Percentiles rank a stretch among this genome's conserved stretches.
Evolutionary conservation across 2,329 filamentous ascomycete genomes (phyloP).

Genomic region (Amphichorda felina): DNA sequence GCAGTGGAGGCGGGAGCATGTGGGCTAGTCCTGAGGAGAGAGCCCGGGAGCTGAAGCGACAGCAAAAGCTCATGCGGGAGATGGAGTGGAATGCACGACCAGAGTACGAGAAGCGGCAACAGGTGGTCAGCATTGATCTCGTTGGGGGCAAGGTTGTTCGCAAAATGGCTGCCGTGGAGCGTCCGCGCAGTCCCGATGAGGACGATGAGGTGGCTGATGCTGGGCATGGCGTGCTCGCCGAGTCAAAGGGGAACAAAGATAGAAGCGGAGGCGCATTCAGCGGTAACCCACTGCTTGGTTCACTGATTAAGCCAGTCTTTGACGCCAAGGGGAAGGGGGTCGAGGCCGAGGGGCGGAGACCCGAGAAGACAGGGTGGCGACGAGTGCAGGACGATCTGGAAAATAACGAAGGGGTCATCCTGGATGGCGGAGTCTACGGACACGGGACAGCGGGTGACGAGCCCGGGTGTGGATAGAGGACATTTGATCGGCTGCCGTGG

Average conservation of each 20-base stretch:
- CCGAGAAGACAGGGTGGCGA: conserved; percentile 37
- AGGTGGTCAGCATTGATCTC: conserved; percentile 78
- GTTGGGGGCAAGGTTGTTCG: conserved; percentile 65
- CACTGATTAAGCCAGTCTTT: conserved; percentile 52
- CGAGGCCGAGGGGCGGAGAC: conserved; percentile 22
- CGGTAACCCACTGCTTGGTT: conserved; percentile 54
- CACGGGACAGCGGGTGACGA: conserved; percentile 15
- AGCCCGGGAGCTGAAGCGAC: conserved; percentile 70
- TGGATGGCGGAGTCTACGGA: conserved; percentile 43
- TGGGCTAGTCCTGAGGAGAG: conserved; percentile 80
- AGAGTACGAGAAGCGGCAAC: conserved; percentile 78
- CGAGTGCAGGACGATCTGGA: conserved; percentile 48
- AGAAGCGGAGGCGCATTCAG: conserved; percentile 45
- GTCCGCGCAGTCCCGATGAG: conserved; percentile 39
- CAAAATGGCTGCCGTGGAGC: conserved; percentile 53
- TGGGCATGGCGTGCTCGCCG: conserved; percentile 12
- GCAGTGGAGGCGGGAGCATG: conserved; percentile 37
- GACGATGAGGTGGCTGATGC: conserved; percentile 17
- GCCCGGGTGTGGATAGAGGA: conserved; percentile 22
- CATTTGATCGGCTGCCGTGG: too few species aligned
- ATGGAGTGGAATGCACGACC: conserved; percentile 78
- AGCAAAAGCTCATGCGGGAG: conserved; percentile 73
- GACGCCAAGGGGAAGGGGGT: conserved; percentile 39
- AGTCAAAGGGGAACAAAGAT: conserved; percentile 20
- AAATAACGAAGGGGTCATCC: conserved; percentile 45